Evolutionary conservation across 2,329 filamentous ascomycete species (phyloP).

Genomic region (Botrytis porri): DNA sequence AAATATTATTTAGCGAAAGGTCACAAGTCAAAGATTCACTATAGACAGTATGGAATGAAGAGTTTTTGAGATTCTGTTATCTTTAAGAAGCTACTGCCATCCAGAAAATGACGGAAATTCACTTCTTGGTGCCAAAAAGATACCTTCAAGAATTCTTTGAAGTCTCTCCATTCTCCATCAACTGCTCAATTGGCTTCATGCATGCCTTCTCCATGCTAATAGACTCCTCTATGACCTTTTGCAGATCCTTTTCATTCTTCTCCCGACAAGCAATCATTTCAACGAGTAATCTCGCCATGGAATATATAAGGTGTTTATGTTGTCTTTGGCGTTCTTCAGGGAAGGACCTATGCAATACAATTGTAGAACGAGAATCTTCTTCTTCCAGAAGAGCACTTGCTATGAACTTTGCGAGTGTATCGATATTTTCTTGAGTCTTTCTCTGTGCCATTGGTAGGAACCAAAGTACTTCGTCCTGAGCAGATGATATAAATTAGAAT

Average conservation of each 20-base stretch:
- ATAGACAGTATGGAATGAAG: background rate
- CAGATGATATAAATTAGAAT: background rate
- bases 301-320: too few relatives aligned
- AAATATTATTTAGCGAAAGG: background rate
- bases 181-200: background rate
- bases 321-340: background rate
- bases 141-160: background rate
- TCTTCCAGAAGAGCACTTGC: background rate
- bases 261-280: background rate
- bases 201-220: background rate
- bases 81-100: background rate
- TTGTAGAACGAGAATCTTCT: background rate
- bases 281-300: fast-evolving
- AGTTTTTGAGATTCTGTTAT: background rate
- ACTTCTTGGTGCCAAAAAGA: background rate
- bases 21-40: background rate
- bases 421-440: background rate
- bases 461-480: background rate
- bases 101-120: background rate
- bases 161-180: background rate
- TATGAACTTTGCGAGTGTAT: background rate
- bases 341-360: background rate
- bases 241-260: background rate
- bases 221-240: background rate
- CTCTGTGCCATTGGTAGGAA: background rate